phyloP scores from a whole-genome alignment of 352 stramenopile genomes.

The Phytophthora citrophthora region DNA sequence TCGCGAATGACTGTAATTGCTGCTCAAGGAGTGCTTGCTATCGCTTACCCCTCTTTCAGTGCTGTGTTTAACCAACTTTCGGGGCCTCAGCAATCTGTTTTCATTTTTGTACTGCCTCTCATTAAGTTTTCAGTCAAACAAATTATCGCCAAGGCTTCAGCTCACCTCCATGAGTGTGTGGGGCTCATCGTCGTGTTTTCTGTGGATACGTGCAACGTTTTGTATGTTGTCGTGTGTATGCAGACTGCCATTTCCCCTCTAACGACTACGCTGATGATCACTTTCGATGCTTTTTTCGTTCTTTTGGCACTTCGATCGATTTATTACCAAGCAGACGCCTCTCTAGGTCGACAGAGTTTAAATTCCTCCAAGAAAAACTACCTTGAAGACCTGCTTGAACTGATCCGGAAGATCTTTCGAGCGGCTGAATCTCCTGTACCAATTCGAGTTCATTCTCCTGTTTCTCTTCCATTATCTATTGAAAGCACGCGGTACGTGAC shows the following conservation, averaged over 20 bases:
- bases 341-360: too few relatives aligned
- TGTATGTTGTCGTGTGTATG: constrained; percentile 38
- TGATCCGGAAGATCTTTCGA: too few relatives aligned
- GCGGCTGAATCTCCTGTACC: neutral
- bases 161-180: constrained; percentile 32
- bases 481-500: constrained; percentile 15
- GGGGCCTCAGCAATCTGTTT: constrained; percentile 11
- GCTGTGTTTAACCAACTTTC: constrained; percentile 29
- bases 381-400: too few relatives aligned
- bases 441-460: constrained; percentile 4
- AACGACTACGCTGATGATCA: constrained; percentile 21
- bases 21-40: constrained; percentile 15
- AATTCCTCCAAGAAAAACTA: too few relatives aligned
- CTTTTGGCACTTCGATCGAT: constrained; percentile 13
- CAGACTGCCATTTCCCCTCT: constrained; percentile 29
- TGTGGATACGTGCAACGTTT: constrained; percentile 41
- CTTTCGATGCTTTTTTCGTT: constrained; percentile 21
- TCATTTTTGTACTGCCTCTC: constrained; percentile 22
- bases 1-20: constrained; percentile 11
- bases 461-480: constrained; percentile 10
- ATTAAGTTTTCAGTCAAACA: constrained; percentile 35
- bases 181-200: constrained; percentile 31
- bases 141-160: constrained; percentile 8
- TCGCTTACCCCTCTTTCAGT: constrained; percentile 25
- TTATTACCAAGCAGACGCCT: constrained; percentile 7